These are phyloP conservation scores for Periglandula ipomoeae DNA, from an alignment of 2,329 filamentous ascomycete genomes.

Conservation along the genomic window DNA sequence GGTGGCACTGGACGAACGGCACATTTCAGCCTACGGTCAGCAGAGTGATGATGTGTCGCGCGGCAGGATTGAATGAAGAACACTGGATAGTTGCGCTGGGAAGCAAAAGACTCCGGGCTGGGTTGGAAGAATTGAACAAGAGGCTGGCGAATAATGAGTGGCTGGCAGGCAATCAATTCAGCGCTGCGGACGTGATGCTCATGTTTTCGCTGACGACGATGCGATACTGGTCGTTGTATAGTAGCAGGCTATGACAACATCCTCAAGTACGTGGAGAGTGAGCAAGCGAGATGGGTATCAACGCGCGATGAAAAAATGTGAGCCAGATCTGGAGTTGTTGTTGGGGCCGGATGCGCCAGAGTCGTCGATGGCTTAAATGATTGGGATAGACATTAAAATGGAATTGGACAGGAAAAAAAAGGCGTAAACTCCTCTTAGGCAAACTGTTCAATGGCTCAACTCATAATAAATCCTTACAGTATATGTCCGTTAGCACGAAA, in stretches of 20 bases:
- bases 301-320: constrained; percentile 37
- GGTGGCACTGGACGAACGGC: constrained; percentile 50
- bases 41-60: constrained; percentile 25
- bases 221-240: constrained; percentile 39
- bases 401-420: no score
- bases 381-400: neutral
- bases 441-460: neutral
- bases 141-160: constrained; percentile 38
- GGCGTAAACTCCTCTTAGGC: no score
- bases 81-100: constrained; percentile 21
- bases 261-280: constrained; percentile 36
- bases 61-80: constrained; percentile 6
- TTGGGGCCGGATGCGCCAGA: constrained; percentile 16
- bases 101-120: constrained; percentile 23
- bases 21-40: constrained; percentile 31
- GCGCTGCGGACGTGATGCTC: constrained; percentile 56
- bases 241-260: constrained; percentile 34
- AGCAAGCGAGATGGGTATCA: constrained; percentile 35
- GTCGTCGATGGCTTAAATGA: neutral
- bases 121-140: constrained; percentile 41
- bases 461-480: no score
- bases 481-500: no score
- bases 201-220: constrained; percentile 53
- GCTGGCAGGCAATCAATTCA: constrained; percentile 53
- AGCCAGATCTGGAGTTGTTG: constrained; percentile 32